Base-by-base conservation (phyloP, 1,284 basidiomycete genomes). In the Porodaedalea pini region DNA sequence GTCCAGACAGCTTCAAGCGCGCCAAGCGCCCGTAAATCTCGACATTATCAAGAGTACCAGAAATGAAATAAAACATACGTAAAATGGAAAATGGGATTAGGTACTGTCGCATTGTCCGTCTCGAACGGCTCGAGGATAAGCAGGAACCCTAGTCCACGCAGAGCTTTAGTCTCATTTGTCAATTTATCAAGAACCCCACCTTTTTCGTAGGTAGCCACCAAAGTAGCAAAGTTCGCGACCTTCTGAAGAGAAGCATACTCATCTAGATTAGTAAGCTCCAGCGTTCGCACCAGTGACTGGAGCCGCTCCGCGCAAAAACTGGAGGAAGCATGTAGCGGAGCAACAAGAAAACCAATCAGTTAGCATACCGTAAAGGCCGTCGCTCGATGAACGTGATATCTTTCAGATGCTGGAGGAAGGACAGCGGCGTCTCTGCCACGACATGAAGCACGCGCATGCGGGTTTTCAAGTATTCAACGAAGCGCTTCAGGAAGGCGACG, bases 391-490 rank as follows among this genome's bases (percentile, higher is more conserved):
- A 99, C 10, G 97, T 99, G 65, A 99, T 98, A 68, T 99, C 97
- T 73, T 98, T 99, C 49, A 99, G 78, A 74, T 99, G 97, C 67
- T 98, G 97, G 41, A 99, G 74, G 72, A 99, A 99, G 1, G 95
- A 98, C n/a, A 92, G 77, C 0, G 97, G 97, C 3, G 97, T 99
- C 72, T 99, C 97, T n/a, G 97, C 97, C 7, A 99, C 97, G 61
- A 99, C 97, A 69, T 99, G 97, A 23, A 99, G 77, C 11, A 99
- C 97, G 48, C 97, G 86, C 96, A 99, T 99, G 51, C 97, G 84
- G 6, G 97, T 99, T 92, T 99, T 99, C 61, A 99, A 82, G 70
- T 99, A 99, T 74, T 99, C 97, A 43, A 99, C 94, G 68, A 99
- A 98, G 43, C 97, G 87, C 71, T 96, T 98, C 61, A 99, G 74